A percentile compares a stretch with the other conserved stretches of the same genome.
phyloP scores from a whole-genome alignment of 2,329 filamentous ascomycete genomes.

The Emericellopsis atlantica region DNA sequence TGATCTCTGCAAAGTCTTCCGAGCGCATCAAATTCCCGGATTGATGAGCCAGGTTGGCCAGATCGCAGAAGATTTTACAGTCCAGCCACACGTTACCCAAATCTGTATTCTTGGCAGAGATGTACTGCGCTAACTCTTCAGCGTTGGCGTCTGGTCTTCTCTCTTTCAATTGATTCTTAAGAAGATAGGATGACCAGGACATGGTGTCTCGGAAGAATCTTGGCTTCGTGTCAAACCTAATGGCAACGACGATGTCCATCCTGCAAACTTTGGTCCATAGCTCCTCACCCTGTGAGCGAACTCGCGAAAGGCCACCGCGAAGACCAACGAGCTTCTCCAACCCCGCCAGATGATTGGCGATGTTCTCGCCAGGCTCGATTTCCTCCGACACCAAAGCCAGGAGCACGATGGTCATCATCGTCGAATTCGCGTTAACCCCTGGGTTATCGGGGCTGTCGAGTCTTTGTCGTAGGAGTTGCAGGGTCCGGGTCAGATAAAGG shows the following conservation, averaged over 20 bases:
- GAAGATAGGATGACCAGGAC: not conserved
- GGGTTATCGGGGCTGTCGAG: not conserved
- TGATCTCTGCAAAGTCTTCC: too few species aligned
- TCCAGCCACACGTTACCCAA: too few species aligned
- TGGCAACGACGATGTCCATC: not conserved
- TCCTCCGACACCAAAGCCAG: not conserved
- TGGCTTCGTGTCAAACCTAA: not conserved
- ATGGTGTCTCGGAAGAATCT: not conserved
- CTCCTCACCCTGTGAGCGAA: not conserved
- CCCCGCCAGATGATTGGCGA: not conserved
- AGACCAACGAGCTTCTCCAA: not conserved
- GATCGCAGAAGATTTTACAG: too few species aligned
- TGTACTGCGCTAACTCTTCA: too few species aligned
- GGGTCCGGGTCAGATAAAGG: not conserved
- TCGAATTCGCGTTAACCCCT: not conserved
- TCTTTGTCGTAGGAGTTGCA: not conserved
- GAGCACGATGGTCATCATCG: not conserved
- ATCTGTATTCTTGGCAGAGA: too few species aligned
- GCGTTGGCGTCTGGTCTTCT: too few species aligned
- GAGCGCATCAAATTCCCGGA: too few species aligned
- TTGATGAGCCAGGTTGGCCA: too few species aligned
- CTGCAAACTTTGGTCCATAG: not conserved
- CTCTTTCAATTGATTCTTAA: too few species aligned
- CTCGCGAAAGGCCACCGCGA: not conserved
- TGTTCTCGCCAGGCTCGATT: not conserved